Evolutionary conservation across 805 yeast species (phyloP), one percentile per base, ranked within the genome.

Genomic region (Candida qinlingensis): DNA sequence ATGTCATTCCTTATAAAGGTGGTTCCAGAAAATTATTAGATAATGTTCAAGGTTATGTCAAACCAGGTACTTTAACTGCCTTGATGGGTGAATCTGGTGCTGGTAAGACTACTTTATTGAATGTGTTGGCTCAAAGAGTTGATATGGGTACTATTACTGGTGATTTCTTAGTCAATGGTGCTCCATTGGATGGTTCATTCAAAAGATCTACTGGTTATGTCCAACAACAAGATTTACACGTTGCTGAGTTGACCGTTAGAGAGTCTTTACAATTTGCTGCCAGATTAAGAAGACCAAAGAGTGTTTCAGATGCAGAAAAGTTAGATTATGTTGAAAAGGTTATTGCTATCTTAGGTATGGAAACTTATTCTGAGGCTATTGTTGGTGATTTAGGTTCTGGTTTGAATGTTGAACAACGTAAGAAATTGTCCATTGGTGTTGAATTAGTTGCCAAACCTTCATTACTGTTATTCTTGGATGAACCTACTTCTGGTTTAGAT

Each of bases 321-420:
- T 66, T 77, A 41, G 78, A 69, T 1, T 83, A 82, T 58, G 87
- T 83, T 48, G 87, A 82, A 50, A 73, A 79, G 50, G 75, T 81
- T 43, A 77, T 83, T 55, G 71, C 74, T 45, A 70, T 83, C 49
- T 68, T 83, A 54, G 85, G 80, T 55, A 79, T 82, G 85, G 67
- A 66, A 45, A 58, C 69, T 19, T 81, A 81, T 61, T 79, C 85
- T 25, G 85, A 82, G 57, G 87, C 87, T 7, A 69, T 82, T 56
- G 84, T 83, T 50, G 88, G 87, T 67, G 80, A 76, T 51, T 75
- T 82, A 40, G 87, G 87, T 63, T 80, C 75, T 63, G 88, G 82
- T 58, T 64, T 77, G 45, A 76, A 77, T 55, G 82, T 78, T 47
- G 83, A 78, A 55, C 82, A 78, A 58, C 66, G 82, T 81, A 78